Evolutionary conservation across 2,329 filamentous ascomycete species (phyloP), one percentile per base, ranked within the genome.

Genomic region (Aureobasidium sp.): DNA sequence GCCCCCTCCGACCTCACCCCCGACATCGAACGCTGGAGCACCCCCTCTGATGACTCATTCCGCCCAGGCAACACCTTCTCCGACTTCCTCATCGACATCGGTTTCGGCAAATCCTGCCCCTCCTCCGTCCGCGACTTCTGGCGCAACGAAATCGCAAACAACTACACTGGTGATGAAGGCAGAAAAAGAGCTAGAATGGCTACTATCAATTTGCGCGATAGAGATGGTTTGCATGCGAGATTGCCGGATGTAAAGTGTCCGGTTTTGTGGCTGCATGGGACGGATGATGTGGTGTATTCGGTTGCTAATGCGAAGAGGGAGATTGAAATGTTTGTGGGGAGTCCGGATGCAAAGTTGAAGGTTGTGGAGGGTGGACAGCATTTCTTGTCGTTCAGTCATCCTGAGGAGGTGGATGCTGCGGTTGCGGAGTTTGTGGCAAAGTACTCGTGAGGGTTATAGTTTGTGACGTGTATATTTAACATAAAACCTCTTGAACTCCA

Each of bases 261-360:
- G 0, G 79, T 83, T 2, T 65, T 78, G 55, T 82, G 80, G 80
- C 62, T 82, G 63, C 76, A 79, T 67, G 76, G 79, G 42, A 76
- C 74, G 0, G 64, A 66, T 7, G 75, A 79, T 66, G 69, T 64
- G 7, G 76, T 78, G 29, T 78, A 77, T 64, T 71, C 68, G 11
- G 69, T 76, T 1, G 67, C 65, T 5, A 78, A 79, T 60, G 77
- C 77, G 6, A 64, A 76, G 63, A 68, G 79, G 63, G 77, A 82
- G 65, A 80, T 82, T 61, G 70, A 76, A 65, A 65, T 78, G 36
- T 82, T 83, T 61, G 73, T 67, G 0, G 75, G 75, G 51, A 76
- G 75, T 3, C 68, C 68, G 27, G 29, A 48, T 21, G 45, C 45
- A 3, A 14, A 32, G 29, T 29, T 48, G 10, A 32, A 48, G 45